Evolutionary conservation across 306 rosid genomes (phyloP).

Genomic region (Sicyos baderoa): DNA sequence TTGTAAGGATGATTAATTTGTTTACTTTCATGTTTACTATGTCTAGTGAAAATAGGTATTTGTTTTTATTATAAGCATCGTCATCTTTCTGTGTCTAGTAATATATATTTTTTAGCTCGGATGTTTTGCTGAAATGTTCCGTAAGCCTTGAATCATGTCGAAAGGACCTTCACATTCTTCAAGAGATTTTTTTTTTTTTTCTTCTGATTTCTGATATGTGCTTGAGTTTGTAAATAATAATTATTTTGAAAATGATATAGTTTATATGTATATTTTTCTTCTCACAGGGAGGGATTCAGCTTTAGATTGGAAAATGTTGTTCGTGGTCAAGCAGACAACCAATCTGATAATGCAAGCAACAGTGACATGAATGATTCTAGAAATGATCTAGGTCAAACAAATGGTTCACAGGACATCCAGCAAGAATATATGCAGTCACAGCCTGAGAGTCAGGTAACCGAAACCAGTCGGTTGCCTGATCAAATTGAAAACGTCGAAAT

Average conservation of each 20-base stretch:
- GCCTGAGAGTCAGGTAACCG: conserved; percentile 43
- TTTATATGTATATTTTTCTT: conserved; percentile 20
- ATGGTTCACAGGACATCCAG: conserved; percentile 38
- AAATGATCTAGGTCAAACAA: conserved; percentile 44
- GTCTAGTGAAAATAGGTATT: not conserved
- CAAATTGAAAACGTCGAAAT: conserved; percentile 47
- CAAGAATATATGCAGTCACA: conserved; percentile 49
- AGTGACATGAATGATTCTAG: conserved; percentile 51
- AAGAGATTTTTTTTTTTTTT: too few relatives aligned
- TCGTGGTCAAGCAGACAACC: conserved; percentile 71
- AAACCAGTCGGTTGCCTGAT: conserved; percentile 40
- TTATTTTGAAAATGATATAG: not conserved
- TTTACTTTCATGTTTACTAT: not conserved
- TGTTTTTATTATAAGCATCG: too few relatives aligned
- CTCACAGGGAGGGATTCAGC: conserved; percentile 82
- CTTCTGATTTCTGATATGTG: not conserved
- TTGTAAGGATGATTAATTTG: not conserved
- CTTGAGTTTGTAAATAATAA: not conserved
- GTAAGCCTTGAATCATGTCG: not conserved
- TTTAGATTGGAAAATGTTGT: conserved; percentile 83
- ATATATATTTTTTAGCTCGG: too few relatives aligned
- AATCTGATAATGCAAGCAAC: conserved; percentile 52
- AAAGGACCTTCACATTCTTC: not conserved
- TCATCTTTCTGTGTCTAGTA: not conserved
- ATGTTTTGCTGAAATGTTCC: not conserved